Conservation (phyloP, 106 monocot genomes). For the Apostasia ramifera region DNA sequence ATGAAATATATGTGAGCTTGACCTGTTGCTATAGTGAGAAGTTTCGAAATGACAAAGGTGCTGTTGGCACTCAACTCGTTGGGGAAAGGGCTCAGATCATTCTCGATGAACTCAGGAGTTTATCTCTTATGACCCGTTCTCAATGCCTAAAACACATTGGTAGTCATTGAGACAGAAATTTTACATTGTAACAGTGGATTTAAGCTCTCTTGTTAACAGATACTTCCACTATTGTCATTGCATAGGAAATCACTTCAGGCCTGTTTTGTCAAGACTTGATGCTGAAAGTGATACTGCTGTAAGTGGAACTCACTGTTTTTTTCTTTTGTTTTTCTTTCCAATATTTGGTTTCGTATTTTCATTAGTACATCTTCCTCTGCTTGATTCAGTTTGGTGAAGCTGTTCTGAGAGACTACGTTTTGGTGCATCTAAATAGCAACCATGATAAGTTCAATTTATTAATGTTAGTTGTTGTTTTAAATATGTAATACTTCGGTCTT, state of each 20-base stretch:
- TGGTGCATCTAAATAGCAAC: constrained; percentile 79
- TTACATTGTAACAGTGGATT: background rate
- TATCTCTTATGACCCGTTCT: constrained; percentile 51
- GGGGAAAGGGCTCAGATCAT: constrained; percentile 93
- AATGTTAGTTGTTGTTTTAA: constrained; percentile 43
- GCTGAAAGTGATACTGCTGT: constrained; percentile 62
- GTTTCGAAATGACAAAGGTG: constrained; percentile 55
- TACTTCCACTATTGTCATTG: background rate
- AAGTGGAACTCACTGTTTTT: constrained; percentile 19
- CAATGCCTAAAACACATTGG: constrained; percentile 87
- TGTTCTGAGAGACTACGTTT: constrained; percentile 75
- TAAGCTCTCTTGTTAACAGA: constrained; percentile 5
- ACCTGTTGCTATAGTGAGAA: constrained; percentile 66
- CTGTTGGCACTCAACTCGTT: constrained; percentile 77
- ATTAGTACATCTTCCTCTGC: background rate
- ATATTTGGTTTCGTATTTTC: constrained; percentile 3
- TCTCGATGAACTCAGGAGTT: constrained; percentile 66
- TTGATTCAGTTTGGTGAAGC: constrained; percentile 81
- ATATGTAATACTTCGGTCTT: background rate
- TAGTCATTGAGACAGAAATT: constrained; percentile 13
- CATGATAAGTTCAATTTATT: constrained; percentile 92
- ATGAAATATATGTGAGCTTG: constrained; percentile 79
- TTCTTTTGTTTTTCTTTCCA: background rate
- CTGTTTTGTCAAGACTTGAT: constrained; percentile 65
- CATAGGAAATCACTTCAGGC: constrained; percentile 62